Percentiles rank a stretch among this genome's conserved stretches.
phyloP scores from a whole-genome alignment of 140 eudicot genomes.

The Bidens hawaiensis region DNA sequence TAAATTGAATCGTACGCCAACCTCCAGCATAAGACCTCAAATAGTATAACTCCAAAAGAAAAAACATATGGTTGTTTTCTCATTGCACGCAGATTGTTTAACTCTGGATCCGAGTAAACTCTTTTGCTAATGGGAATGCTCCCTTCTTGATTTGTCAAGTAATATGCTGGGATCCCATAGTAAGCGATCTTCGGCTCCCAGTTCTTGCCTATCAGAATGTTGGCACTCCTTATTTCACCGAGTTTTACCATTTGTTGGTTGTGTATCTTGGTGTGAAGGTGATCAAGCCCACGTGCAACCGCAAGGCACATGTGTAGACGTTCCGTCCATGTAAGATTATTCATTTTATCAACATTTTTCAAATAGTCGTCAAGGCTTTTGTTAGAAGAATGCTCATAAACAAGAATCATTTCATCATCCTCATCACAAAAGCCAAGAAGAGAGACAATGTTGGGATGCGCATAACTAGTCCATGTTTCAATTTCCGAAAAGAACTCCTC shows the following conservation, averaged over 20 bases:
- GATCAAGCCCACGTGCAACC: not conserved
- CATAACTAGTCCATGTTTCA: not conserved
- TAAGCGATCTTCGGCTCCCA: slow-evolving; percentile 1
- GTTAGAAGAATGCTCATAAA: not conserved
- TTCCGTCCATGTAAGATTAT: not conserved
- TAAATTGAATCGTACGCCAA: not conserved
- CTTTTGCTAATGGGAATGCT: not conserved
- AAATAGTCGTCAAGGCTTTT: not conserved
- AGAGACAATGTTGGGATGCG: not conserved
- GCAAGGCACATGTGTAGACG: not conserved
- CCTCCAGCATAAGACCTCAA: not conserved
- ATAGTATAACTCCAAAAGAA: not conserved
- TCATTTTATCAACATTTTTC: not conserved
- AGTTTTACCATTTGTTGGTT: not conserved
- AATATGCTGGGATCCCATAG: not conserved
- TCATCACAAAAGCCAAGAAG: not conserved
- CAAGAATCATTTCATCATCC: not conserved
- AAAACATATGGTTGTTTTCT: not conserved
- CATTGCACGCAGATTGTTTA: not conserved
- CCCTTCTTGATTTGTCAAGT: not conserved
- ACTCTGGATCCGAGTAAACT: not conserved
- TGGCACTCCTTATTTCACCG: not conserved
- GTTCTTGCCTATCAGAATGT: not conserved
- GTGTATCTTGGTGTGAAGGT: slow-evolving; percentile 1
- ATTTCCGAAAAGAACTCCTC: not conserved